A percentile compares a stretch with the other conserved stretches of the same genome.
phyloP scores from a whole-genome alignment of 805 yeast genomes.

The Starmerella geochares region DNA sequence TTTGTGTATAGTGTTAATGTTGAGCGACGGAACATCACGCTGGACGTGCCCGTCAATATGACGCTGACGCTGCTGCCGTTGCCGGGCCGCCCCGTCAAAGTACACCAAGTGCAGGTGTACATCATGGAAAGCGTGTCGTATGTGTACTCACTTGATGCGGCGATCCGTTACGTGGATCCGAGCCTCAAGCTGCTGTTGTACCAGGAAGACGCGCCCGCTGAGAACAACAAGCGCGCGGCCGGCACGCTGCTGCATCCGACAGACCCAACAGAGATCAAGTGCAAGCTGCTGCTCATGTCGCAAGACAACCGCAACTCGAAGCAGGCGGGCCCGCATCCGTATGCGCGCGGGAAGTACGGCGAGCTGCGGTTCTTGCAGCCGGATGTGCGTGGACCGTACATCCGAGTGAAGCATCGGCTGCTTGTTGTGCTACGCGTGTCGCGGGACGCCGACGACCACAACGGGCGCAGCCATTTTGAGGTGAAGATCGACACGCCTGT shows the following conservation, averaged over 20 bases:
- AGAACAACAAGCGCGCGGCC: slow-evolving; percentile 1
- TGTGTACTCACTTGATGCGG: slow-evolving; percentile 25
- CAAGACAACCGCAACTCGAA: slow-evolving; percentile 15
- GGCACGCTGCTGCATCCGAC: slow-evolving; percentile 21
- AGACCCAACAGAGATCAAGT: slow-evolving; percentile 21
- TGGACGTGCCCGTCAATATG: slow-evolving; percentile 66
- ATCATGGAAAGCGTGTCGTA: slow-evolving; percentile 25
- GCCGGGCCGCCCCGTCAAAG: slow-evolving; percentile 48
- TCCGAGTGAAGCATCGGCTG: slow-evolving; percentile 24
- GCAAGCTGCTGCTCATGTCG: slow-evolving; percentile 18
- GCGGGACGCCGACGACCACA: slow-evolving; percentile 11
- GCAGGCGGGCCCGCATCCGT: slow-evolving; percentile 22
- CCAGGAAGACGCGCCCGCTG: slow-evolving; percentile 21
- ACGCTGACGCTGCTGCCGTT: slow-evolving; percentile 63
- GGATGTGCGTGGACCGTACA: slow-evolving; percentile 25
- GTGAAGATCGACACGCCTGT: slow-evolving; percentile 27
- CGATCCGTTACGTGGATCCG: slow-evolving; percentile 25
- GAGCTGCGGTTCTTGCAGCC: slow-evolving; percentile 26
- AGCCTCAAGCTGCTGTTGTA: slow-evolving; percentile 21
- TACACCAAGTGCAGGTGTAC: slow-evolving; percentile 43
- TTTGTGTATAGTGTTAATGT: slow-evolving; percentile 67
- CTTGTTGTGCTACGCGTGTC: slow-evolving; percentile 25
- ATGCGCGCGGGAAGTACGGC: slow-evolving; percentile 24
- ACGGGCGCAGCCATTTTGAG: slow-evolving; percentile 22
- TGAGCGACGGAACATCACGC: slow-evolving; percentile 62